Base-by-base conservation (phyloP, 116 monocot species). In the Posidonia oceanica region DNA sequence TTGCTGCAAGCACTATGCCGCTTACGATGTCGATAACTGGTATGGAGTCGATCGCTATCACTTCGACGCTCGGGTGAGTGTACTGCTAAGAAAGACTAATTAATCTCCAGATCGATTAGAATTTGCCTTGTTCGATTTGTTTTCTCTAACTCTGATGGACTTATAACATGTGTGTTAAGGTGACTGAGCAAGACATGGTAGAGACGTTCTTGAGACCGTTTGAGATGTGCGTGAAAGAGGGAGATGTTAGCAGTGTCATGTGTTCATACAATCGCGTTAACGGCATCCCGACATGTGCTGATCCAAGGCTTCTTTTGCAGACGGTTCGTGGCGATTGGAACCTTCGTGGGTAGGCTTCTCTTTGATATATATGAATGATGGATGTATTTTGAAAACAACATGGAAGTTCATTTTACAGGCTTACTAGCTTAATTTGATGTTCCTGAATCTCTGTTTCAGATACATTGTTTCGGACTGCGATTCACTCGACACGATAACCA, bases 191-290 rank as follows among this genome's bases (percentile, higher is more conserved):
- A 74, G 94, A 95, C 71, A 23, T 95, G 76, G 88, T 62, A 53
- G 94, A 95, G 65, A 91, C 91, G 6, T 91, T 81, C 61, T 86
- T 91, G 78, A 91, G 91, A 67, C 94, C 94, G 10, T 95, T 95
- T 80, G 79, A 71, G 75, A 91, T 91, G 61, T 95, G 94, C 55
- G 82, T 95, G 1, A 73, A 79, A 68, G 70, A 91, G 36, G 94
- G 88, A 12, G 76, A 76, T 51, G 91, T 86, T 1, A 88, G 86
- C 57, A 88, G 91, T 22, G 80, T 95, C 39, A 95, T 95, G 94
- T 95, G 94, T 64, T 87, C 91, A 16, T 95, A 95, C 75, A 95
- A 95, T 70, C 83, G 80, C 14, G 81, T 95, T 23, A 95, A 95
- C 69, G 94, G 94, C n/a, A 86, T 95, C n/a, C 94, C 94, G 4